Base-by-base conservation (phyloP, 192 early-diverging fungal genomes). In the Endogone sp. region DNA sequence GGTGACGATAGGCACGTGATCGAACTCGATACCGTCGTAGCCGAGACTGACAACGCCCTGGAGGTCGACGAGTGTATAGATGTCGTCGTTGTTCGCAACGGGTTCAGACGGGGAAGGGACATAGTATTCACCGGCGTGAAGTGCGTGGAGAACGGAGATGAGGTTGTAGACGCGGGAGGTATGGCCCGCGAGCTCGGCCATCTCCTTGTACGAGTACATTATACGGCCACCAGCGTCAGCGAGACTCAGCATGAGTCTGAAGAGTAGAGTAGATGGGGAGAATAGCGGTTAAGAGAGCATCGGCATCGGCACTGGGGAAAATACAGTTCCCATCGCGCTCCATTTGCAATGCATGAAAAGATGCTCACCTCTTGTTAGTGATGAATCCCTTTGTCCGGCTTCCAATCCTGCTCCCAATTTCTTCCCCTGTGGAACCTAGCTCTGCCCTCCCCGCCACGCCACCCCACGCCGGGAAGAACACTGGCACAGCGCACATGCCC, bases 161-260 rank as follows among this genome's bases (percentile, higher is more conserved):
- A 98, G 84, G 65, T 89, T 85, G 75, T 91, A 94, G 24, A 98
- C 96, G 67, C 95, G 86, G 29, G 83, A 86, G 25, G 95, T 95
- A 69, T 92, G 92, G 30, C 95, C 95, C 1, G 94, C 92, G 56
- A 96, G 85, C 81, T 96, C 95, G 63, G 91, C 88, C 69, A 95
- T 70, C 77, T 95, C 94, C 79, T 96, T 96, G 82, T 93, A 94
- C 29, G 94, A 92, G 76, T 95, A 95, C 93, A 98, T 98, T 83
- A 97, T 88, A 69, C 96, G 90, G 27, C 96, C 96, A 77, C 92
- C 92, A 24, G 96, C 96, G 74, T 98, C 96, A 4, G 94, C 90
- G 32, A 94, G 77, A 24, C 90, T 91, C 70, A 98, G 82, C 85
- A 98, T 83, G 60, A 95, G 84, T 68, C 95, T 84, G 56, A 79